Base-by-base conservation (phyloP, 108 stramenopile genomes). In the Skeletonema costatum region DNA sequence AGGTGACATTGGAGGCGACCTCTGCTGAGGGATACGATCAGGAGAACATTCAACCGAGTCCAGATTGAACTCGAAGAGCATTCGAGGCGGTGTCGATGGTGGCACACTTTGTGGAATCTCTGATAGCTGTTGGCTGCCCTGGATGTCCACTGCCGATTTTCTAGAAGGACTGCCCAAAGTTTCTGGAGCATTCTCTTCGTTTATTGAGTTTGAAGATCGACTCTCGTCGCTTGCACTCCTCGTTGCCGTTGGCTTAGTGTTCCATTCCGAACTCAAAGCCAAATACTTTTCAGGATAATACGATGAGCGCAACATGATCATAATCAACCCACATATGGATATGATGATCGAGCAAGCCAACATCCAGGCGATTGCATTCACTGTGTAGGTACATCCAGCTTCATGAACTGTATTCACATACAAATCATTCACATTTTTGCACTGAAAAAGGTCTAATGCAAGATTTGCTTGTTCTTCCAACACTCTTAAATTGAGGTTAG, bases 371-470 rank as follows among this genome's bases (percentile, higher is more conserved):
- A 83, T 46, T 39, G 70, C 77, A 48, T 64, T 46, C 29, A 77
- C 82, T 7, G 78, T 70, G 66, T 84, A 77, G 4, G 78, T 80
- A 61, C 83, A 84, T 53, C 74, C 74, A 31, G 83, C 83, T 12
- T 84, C 67, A 50, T 84, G 83, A 29, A 84, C 36, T 17, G 74
- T 76, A 41, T 80, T 80, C 25, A 84, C 83, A 53, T 84, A 84
- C 31, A 84, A 12, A 8, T 66, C 9, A 42, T 84, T 84, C 29
- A 84, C 70, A 58, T 79, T 78, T 44, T 59, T 51, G 58, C 82
- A 83, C 65, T 78, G 66, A 36, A 83, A 48, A 31, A 83, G 65
- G 32, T 64, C 60, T 12, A 79, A 46, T 9, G 78, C 68, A 6
- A 48, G 21, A 44, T 70, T 78, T 5, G 68, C 82, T 4, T 60